Evolutionary conservation across 2,329 filamentous ascomycete species (phyloP).

Genomic region (Alternaria alternata): DNA sequence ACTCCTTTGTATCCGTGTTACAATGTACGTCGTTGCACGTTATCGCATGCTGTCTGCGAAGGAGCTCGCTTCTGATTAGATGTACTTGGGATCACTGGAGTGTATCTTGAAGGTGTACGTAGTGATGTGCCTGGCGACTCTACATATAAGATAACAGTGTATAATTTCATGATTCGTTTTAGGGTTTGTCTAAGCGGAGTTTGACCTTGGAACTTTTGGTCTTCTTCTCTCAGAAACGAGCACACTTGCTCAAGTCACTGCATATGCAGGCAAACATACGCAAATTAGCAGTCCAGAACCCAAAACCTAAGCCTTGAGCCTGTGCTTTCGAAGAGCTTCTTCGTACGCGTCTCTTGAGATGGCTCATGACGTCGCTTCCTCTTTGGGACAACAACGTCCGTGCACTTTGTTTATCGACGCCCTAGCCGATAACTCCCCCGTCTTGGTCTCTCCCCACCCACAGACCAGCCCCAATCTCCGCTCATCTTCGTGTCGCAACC

Average conservation of each 20-base stretch:
- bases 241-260: neutral
- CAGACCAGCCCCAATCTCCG: conserved; percentile 37
- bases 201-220: neutral
- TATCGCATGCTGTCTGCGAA: neutral
- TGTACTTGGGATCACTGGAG: neutral
- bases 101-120: neutral
- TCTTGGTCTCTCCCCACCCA: conserved; percentile 27
- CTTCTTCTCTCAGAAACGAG: neutral
- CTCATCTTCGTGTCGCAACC: conserved; percentile 13
- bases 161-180: neutral
- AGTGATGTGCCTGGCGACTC: neutral
- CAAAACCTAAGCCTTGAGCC: neutral
- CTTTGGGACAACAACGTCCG: conserved; percentile 13
- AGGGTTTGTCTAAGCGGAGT: neutral
- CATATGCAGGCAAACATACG: neutral
- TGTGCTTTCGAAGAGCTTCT: neutral
- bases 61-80: neutral
- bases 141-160: neutral
- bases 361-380: conserved; percentile 21
- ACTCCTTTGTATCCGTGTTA: neutral
- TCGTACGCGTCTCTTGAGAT: neutral
- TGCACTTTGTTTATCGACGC: conserved; percentile 32
- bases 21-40: neutral
- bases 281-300: neutral
- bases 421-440: conserved; percentile 22